Evolutionary conservation across 1,139 yeast genomes (phyloP), one percentile per base, ranked within the genome.

Genomic region (Pneumocystis oryctolagi): DNA sequence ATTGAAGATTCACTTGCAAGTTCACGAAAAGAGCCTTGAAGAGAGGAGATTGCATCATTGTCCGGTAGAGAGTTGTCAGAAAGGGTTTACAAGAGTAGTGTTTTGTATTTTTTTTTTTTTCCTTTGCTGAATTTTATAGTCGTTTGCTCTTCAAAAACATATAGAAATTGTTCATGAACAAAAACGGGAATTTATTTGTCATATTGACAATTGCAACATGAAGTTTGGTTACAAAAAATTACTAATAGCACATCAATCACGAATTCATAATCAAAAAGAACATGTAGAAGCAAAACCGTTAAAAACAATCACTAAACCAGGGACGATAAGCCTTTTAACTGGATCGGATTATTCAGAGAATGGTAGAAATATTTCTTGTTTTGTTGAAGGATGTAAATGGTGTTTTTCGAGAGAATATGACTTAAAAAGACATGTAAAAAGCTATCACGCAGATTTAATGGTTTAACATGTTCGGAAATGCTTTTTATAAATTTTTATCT

Each of bases 1-100:
- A 66, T 74, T 88, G 63, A 76, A 78, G 35, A 82, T 85, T 75
- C 97, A 89, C 71, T 83, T 85, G 87, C 73, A 78, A 60, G 82
- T 86, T 63, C 79, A 77, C 66, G 79, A 76, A 20, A 73, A 74
- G 14, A 79, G 77, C 14, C 79, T 77, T 30, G 73, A 79, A 18
- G 83, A 80, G 66, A 72, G 82, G 42, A 85, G 90, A 89, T 61
- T 61, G 60, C 64, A 64, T 39, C 79, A 80, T 64, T 87, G 94
- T 73, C 71, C 73, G 0, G 75, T 77, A 57, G 39, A 31, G 25
- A 61, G 60, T 62, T 82, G 86, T 73, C 73, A 71, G 18, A 77
- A 77, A 9, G 63, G 66, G 8, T 69, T 69, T 57, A 69, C 72
- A 18, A 64, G 70, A 20, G 59, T 57, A 30, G 20, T 25, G 9